These are phyloP conservation scores for Cordyceps cicadae DNA, from an alignment of 2,329 filamentous ascomycete genomes.

Conservation along the genomic window DNA sequence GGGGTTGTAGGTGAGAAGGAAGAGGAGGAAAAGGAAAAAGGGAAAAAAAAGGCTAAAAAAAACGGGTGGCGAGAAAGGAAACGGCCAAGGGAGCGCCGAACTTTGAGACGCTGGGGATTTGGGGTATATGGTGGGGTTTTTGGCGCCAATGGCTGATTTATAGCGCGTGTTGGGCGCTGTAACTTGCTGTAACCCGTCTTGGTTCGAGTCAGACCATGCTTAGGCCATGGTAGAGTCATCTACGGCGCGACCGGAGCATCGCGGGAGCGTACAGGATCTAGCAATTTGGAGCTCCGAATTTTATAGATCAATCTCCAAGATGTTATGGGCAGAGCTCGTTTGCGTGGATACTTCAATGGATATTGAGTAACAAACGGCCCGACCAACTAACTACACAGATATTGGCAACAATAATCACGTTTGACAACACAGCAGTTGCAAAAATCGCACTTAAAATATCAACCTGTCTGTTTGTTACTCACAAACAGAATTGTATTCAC, in stretches of 20 bases:
- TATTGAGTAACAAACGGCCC: too few relatives aligned
- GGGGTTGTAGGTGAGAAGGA: constrained; percentile 12
- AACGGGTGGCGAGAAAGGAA: neutral
- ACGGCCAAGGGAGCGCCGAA: neutral
- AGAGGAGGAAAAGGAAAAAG: constrained; percentile 6
- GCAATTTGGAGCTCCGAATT: neutral
- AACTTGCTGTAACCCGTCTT: neutral
- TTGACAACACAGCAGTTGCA: too few relatives aligned
- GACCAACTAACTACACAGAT: too few relatives aligned
- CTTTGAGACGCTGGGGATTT: neutral
- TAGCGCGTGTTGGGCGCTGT: neutral
- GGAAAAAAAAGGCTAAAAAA: constrained; percentile 9
- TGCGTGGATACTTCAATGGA: too few relatives aligned
- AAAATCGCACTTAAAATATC: too few relatives aligned
- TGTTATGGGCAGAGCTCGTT: too few relatives aligned
- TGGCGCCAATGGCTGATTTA: neutral
- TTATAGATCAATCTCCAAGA: too few relatives aligned
- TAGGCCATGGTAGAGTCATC: neutral
- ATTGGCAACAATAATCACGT: too few relatives aligned
- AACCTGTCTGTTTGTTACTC: neutral
- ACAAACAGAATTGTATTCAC: neutral
- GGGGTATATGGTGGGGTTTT: neutral
- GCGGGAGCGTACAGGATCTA: neutral
- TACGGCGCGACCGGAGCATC: neutral
- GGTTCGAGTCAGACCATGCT: neutral